Percentiles rank a stretch among this genome's conserved stretches.
These are phyloP conservation scores for Dioscorea dumetorum DNA, from an alignment of 106 monocot species.

Conservation along the genomic window DNA sequence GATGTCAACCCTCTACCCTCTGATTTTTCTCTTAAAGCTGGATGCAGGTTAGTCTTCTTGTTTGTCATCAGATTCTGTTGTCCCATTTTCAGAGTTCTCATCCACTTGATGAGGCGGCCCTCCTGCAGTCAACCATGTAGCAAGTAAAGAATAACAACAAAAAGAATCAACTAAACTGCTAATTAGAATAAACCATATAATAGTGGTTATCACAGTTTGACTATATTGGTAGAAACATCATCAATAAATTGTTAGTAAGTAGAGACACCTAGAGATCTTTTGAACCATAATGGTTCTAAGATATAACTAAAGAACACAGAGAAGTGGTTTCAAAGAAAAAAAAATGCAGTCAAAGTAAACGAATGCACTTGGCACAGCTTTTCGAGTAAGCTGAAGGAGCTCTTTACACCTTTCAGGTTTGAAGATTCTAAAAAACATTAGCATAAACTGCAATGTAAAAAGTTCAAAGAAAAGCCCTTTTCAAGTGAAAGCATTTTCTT, in stretches of 20 bases:
- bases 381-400: no score
- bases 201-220: not conserved
- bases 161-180: not conserved
- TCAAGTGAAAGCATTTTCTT: no score
- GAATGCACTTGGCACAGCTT: no score
- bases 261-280: not conserved
- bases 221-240: not conserved
- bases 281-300: not conserved
- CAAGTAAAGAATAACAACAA: not conserved
- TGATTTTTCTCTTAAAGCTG: not conserved
- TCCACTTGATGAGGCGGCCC: conserved; percentile 6
- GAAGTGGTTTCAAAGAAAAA: no score
- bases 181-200: not conserved
- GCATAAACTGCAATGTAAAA: no score
- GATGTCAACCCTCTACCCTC: not conserved
- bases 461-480: no score
- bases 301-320: not conserved
- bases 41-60: conserved; percentile 15
- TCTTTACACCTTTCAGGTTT: no score
- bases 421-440: no score
- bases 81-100: not conserved
- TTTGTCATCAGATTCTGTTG: conserved; percentile 2
- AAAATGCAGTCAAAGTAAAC: no score
- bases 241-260: not conserved
- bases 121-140: not conserved